Conservation (phyloP, 176 grass and related monocot species). For the Juncus inflexus region DNA sequence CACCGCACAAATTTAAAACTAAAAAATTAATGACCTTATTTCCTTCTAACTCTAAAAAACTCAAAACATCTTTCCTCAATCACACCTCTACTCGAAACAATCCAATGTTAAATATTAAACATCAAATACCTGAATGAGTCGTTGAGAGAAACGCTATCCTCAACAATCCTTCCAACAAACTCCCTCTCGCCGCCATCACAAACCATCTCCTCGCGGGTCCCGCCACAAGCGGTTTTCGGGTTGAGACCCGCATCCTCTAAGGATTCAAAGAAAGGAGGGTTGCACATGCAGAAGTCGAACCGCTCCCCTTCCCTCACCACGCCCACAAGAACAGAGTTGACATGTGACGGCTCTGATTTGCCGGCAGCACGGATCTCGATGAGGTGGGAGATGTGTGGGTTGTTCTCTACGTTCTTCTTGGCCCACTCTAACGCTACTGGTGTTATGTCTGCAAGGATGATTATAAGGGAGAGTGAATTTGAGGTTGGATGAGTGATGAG, state of each 20-base stretch:
- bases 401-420: conserved; percentile 79
- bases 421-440: conserved; percentile 87
- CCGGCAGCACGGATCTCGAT: conserved; percentile 77
- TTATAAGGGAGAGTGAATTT: neutral
- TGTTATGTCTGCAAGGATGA: conserved; percentile 61
- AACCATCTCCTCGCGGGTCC: conserved; percentile 68
- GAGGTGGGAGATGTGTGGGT: conserved; percentile 57
- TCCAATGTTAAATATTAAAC: neutral
- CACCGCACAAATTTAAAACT: no score
- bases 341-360: conserved; percentile 15
- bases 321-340: conserved; percentile 45
- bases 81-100: neutral
- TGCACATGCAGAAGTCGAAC: conserved; percentile 98
- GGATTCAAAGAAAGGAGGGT: conserved; percentile 95
- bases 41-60: no score
- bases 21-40: no score
- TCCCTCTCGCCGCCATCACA: conserved; percentile 69
- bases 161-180: conserved; percentile 62
- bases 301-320: conserved; percentile 73
- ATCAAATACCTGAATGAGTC: conserved; percentile 62
- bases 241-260: conserved; percentile 79
- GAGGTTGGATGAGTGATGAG: no score
- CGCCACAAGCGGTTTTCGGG: conserved; percentile 72
- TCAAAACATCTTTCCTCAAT: no score
- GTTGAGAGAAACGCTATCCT: conserved; percentile 73